Evolutionary conservation across 495 filamentous ascomycete species (phyloP).

Genomic region (Hypoxylon lienhwacheense): DNA sequence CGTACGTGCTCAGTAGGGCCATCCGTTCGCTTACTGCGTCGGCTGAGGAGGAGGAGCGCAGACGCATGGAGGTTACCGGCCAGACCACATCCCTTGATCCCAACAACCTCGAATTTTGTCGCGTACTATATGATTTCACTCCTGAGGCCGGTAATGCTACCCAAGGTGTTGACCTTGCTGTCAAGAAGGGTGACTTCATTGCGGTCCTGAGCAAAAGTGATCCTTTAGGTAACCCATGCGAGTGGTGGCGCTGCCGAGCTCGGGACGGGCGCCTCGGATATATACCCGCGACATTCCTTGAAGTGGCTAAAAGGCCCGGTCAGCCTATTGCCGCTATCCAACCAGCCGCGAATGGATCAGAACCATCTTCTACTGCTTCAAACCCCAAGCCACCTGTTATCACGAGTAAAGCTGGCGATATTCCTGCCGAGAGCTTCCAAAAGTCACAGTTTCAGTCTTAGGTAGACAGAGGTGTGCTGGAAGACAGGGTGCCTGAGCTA

Average conservation of each 20-base stretch:
- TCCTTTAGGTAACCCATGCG: slow-evolving; percentile 84
- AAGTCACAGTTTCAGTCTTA: slow-evolving; percentile 86
- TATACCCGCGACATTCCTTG: slow-evolving; percentile 84
- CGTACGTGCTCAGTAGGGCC: slow-evolving; percentile 93
- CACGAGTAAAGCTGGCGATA: slow-evolving; percentile 64
- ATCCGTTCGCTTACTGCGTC: slow-evolving; percentile 80
- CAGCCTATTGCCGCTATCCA: slow-evolving; percentile 54
- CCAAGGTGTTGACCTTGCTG: slow-evolving; percentile 81
- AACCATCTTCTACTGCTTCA: slow-evolving; percentile 50
- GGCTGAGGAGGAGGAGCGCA: slow-evolving; percentile 77
- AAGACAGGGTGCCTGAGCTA: neutral
- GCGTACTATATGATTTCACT: slow-evolving; percentile 89
- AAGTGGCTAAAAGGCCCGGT: slow-evolving; percentile 67
- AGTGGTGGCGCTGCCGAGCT: slow-evolving; percentile 98
- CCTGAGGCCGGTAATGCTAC: slow-evolving; percentile 66
- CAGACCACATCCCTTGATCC: slow-evolving; percentile 68
- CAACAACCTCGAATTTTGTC: slow-evolving; percentile 89
- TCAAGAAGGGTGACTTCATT: slow-evolving; percentile 94
- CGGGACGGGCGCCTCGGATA: slow-evolving; percentile 90
- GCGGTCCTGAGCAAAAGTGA: slow-evolving; percentile 92
- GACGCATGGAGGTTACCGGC: slow-evolving; percentile 56
- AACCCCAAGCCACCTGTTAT: slow-evolving; percentile 55
- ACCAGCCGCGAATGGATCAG: slow-evolving; percentile 57
- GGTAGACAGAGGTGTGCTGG: neutral
- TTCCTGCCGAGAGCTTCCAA: slow-evolving; percentile 84